A percentile compares a stretch with the other conserved stretches of the same genome.
phyloP scores from a whole-genome alignment of 169 alveolate species.

The Amoebophrya sp. region DNA sequence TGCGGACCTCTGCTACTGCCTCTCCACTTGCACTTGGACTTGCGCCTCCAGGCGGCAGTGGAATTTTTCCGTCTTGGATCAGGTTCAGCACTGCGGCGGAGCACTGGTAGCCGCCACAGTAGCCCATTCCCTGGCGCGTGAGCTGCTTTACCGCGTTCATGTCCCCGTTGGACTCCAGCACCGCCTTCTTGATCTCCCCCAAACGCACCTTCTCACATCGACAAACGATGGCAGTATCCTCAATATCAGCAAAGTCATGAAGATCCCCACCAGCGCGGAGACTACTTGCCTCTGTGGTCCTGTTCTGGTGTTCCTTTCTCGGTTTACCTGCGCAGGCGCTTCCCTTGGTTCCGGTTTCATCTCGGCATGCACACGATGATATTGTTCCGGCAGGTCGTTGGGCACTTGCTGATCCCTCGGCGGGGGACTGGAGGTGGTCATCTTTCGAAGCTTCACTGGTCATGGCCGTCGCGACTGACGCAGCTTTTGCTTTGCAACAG shows the following conservation, averaged over 20 bases:
- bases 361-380: too few relatives aligned
- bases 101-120: not conserved
- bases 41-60: too few relatives aligned
- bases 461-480: too few relatives aligned
- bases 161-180: not conserved
- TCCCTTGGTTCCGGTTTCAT: too few relatives aligned
- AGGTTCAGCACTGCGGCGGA: not conserved
- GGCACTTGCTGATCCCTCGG: too few relatives aligned
- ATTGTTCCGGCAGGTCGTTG: too few relatives aligned
- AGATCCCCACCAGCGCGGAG: not conserved
- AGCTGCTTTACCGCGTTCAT: not conserved
- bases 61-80: not conserved
- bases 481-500: too few relatives aligned
- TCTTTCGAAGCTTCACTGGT: too few relatives aligned
- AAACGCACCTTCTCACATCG: not conserved
- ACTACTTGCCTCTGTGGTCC: not conserved
- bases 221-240: not conserved
- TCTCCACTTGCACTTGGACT: not conserved
- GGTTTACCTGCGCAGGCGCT: too few relatives aligned
- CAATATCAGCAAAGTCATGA: not conserved
- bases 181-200: not conserved
- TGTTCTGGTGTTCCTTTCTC: not conserved
- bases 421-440: too few relatives aligned
- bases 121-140: not conserved
- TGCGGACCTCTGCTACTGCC: too few relatives aligned